Conservation (phyloP, 495 filamentous ascomycete species). For the Neohortaea acidophila region DNA sequence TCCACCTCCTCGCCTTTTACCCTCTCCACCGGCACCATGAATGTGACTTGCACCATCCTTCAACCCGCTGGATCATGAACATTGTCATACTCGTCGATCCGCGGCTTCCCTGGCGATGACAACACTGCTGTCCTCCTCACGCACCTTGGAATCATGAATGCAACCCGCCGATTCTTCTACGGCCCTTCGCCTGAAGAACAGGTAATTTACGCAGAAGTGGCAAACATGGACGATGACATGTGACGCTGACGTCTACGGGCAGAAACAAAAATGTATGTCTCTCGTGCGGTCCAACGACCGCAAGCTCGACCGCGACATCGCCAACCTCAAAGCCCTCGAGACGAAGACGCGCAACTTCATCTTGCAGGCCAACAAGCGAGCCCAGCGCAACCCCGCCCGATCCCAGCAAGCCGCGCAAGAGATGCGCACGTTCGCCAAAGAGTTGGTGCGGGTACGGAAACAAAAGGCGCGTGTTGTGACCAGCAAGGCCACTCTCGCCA, state of each 20-base stretch:
- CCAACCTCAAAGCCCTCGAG: constrained; percentile 56
- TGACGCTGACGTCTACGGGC: background rate
- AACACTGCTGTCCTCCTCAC: background rate
- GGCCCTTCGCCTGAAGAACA: constrained; percentile 86
- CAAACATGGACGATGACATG: background rate
- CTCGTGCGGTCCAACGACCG: constrained; percentile 83
- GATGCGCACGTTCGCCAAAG: constrained; percentile 71
- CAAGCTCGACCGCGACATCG: constrained; percentile 88
- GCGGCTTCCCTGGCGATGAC: no score
- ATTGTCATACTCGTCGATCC: no score
- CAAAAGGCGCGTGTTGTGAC: constrained; percentile 60
- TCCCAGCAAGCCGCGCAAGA: constrained; percentile 61
- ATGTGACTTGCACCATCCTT: no score
- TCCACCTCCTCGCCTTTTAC: no score
- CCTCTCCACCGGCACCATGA: no score
- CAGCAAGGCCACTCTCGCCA: constrained; percentile 78
- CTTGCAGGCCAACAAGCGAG: constrained; percentile 60
- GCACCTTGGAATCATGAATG: constrained; percentile 49
- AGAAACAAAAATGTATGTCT: constrained; percentile 93
- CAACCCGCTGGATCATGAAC: no score
- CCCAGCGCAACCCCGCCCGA: constrained; percentile 57
- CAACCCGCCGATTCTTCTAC: constrained; percentile 72
- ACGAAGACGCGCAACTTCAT: constrained; percentile 76
- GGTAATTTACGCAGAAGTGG: constrained; percentile 41
- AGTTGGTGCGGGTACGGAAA: constrained; percentile 69